Percentiles rank a stretch among this genome's conserved stretches.
phyloP scores from a whole-genome alignment of 116 monocot genomes.

The Cymodocea nodosa region DNA sequence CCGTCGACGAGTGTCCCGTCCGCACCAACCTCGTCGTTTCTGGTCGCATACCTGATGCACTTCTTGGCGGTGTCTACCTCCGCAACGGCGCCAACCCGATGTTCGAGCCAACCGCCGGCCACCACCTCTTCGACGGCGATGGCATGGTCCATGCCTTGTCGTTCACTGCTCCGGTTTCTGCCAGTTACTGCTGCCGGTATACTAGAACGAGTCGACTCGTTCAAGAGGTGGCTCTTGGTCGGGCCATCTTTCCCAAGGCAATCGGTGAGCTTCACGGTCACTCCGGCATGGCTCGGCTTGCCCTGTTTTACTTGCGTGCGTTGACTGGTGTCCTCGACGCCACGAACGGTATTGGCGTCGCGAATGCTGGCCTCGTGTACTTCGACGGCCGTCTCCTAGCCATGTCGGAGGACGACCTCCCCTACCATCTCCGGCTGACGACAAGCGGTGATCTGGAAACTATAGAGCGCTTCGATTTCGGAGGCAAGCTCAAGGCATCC shows the following conservation, averaged over 20 bases:
- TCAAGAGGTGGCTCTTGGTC: conserved; percentile 6
- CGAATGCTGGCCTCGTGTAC: conserved; percentile 14
- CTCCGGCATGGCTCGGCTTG: conserved; percentile 5
- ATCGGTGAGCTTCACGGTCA: conserved; percentile 22
- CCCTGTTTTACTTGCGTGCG: conserved; percentile 4
- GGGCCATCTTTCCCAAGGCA: conserved; percentile 12
- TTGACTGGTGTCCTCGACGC: background rate
- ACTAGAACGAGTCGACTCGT: conserved; percentile 1
- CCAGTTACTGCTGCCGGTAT: conserved; percentile 6
- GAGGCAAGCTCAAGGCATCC: background rate
- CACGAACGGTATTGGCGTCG: conserved; percentile 3
- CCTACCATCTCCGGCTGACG: conserved; percentile 5
- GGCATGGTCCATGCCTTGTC: conserved; percentile 25
- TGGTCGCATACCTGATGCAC: conserved; percentile 17
- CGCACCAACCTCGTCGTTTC: conserved; percentile 7
- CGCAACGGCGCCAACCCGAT: conserved; percentile 27
- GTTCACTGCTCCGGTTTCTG: background rate
- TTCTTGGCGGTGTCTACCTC: conserved; percentile 14
- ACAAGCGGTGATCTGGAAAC: conserved; percentile 1
- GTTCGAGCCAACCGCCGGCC: conserved; percentile 14
- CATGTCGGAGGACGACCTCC: conserved; percentile 18
- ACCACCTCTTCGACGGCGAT: conserved; percentile 32
- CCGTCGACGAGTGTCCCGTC: conserved; percentile 28
- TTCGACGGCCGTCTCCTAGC: conserved; percentile 13
- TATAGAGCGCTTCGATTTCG: conserved; percentile 3